These are phyloP conservation scores for Zygotorulaspora danielsina DNA, from an alignment of 805 yeast genomes.

Conservation along the genomic window DNA sequence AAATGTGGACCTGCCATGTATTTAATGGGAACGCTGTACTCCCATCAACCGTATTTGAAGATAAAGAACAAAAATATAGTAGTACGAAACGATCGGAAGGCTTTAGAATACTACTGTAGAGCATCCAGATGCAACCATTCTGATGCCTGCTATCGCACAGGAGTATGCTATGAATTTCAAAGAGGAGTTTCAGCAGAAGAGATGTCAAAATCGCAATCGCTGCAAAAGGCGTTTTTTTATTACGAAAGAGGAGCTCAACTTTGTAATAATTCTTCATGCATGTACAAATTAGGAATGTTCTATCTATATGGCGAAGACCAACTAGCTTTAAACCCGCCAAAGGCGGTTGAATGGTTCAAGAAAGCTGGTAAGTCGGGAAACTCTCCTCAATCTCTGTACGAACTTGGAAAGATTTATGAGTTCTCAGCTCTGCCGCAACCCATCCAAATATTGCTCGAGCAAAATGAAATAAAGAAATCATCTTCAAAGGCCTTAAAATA, in stretches of 20 bases:
- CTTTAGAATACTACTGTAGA: conserved; percentile 54
- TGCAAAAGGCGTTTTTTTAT: conserved; percentile 47
- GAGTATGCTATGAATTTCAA: conserved; percentile 56
- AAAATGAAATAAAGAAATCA: conserved; percentile 28
- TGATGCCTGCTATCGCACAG: conserved; percentile 63
- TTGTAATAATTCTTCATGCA: conserved; percentile 55
- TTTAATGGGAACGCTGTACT: conserved; percentile 58
- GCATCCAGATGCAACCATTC: conserved; percentile 58
- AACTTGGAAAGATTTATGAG: conserved; percentile 54
- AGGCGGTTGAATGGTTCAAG: conserved; percentile 49
- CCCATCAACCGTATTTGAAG: conserved; percentile 45
- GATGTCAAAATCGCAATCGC: conserved; percentile 40
- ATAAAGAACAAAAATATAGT: conserved; percentile 47
- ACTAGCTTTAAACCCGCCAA: conserved; percentile 38
- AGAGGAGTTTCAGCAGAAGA: conserved; percentile 41
- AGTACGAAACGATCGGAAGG: conserved; percentile 53
- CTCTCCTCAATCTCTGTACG: conserved; percentile 55
- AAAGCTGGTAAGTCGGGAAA: conserved; percentile 41
- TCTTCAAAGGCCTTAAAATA: conserved; percentile 44
- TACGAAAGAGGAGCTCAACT: conserved; percentile 58
- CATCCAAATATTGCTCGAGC: conserved; percentile 16
- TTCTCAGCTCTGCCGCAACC: conserved; percentile 35
- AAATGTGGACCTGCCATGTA: conserved; percentile 54
- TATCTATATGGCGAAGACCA: conserved; percentile 45
- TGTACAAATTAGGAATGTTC: conserved; percentile 71